Conservation (phyloP, 306 rosid genomes). For the Arachis hypogaea region DNA sequence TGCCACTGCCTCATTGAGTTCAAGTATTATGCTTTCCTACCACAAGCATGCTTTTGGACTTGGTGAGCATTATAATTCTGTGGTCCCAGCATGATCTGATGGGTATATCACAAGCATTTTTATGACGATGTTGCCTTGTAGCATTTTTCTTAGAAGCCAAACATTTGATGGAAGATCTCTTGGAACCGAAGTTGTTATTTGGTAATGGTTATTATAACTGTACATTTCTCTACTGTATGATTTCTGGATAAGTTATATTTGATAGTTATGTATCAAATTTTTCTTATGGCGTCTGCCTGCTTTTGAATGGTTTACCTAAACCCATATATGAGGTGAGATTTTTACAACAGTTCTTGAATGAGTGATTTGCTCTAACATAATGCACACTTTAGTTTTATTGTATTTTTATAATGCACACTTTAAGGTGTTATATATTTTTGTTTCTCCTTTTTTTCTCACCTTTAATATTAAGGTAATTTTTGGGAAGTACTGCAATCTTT, state of each 20-base stretch:
- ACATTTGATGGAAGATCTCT: conserved; percentile 40
- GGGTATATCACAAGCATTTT: conserved; percentile 39
- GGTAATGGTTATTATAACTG: conserved; percentile 37
- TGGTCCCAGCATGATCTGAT: conserved; percentile 63
- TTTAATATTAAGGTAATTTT: too few relatives aligned
- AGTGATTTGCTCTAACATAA: background rate
- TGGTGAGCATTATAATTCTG: conserved; percentile 92
- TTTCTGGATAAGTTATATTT: conserved; percentile 28
- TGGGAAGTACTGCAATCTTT: too few relatives aligned
- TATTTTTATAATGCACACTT: too few relatives aligned
- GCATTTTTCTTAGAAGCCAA: conserved; percentile 30
- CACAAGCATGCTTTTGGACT: conserved; percentile 95
- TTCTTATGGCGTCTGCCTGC: conserved; percentile 20
- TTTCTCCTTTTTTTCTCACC: too few relatives aligned
- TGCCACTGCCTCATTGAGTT: conserved; percentile 42
- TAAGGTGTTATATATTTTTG: too few relatives aligned
- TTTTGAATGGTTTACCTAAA: conserved; percentile 17
- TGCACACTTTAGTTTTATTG: background rate
- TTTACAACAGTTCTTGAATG: background rate
- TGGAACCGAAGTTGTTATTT: conserved; percentile 39
- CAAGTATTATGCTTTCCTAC: conserved; percentile 76
- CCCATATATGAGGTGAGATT: background rate
- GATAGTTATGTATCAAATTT: conserved; percentile 26
- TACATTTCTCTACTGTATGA: conserved; percentile 43
- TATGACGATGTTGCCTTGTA: conserved; percentile 15